Evolutionary conservation across 495 filamentous ascomycete genomes (phyloP).

Genomic region (Tuber melanosporum): DNA sequence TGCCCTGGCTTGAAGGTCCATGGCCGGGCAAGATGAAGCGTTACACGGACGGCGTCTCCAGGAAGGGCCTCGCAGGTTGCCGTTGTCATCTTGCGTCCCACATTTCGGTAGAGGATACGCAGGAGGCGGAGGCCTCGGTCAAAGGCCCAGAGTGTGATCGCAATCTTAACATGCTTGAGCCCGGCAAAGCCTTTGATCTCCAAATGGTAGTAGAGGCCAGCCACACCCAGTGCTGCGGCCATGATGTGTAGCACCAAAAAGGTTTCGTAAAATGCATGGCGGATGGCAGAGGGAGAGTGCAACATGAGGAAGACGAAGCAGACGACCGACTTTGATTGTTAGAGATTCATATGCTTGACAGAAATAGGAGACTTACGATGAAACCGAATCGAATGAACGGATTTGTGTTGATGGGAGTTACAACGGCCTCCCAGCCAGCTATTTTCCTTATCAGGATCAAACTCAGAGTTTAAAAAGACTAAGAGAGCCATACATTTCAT

Average conservation of each 20-base stretch:
- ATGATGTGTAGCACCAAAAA: slow-evolving; percentile 76
- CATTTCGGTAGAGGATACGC: slow-evolving; percentile 59
- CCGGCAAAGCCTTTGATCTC: slow-evolving; percentile 56
- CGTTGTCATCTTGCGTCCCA: slow-evolving; percentile 55
- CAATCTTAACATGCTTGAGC: slow-evolving; percentile 54
- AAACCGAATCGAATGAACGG: slow-evolving; percentile 51
- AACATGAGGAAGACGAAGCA: slow-evolving; percentile 59
- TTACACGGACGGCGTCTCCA: slow-evolving; percentile 60
- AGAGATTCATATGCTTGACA: slow-evolving; percentile 24
- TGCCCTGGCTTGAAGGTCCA: slow-evolving; percentile 68
- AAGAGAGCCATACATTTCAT: slow-evolving; percentile 14
- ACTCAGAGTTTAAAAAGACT: background rate
- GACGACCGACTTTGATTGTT: slow-evolving; percentile 47
- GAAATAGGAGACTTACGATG: slow-evolving; percentile 47
- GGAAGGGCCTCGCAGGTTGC: slow-evolving; percentile 59
- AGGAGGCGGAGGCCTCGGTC: slow-evolving; percentile 57
- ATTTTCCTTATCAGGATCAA: slow-evolving; percentile 11
- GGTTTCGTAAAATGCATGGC: slow-evolving; percentile 85
- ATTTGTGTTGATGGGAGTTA: slow-evolving; percentile 41
- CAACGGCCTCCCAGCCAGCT: slow-evolving; percentile 48
- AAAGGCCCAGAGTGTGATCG: slow-evolving; percentile 58
- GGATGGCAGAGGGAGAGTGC: slow-evolving; percentile 67
- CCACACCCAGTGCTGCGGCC: slow-evolving; percentile 56
- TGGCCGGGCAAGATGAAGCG: slow-evolving; percentile 67
- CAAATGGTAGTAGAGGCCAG: slow-evolving; percentile 66